phyloP scores from a whole-genome alignment of 1,284 basidiomycete species.

The Neolentinus lepideus region DNA sequence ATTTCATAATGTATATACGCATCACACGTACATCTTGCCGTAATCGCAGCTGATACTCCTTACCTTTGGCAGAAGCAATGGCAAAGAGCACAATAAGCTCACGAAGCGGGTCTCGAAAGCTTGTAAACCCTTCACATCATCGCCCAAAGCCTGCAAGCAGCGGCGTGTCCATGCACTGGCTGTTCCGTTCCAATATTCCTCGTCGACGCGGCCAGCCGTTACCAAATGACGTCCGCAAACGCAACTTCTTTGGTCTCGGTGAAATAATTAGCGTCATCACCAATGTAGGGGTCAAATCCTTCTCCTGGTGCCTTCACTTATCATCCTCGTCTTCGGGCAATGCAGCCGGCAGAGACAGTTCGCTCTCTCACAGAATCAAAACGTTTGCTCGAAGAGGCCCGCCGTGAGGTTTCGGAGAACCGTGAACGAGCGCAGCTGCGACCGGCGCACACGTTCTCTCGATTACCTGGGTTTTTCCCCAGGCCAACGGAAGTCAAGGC shows the following conservation, averaged over 20 bases:
- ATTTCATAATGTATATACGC: neutral
- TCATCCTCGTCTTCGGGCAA: constrained; percentile 4
- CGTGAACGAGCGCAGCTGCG: constrained; percentile 58
- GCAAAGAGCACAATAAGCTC: neutral
- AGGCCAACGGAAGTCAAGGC: constrained; percentile 59
- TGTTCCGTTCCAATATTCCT: constrained; percentile 67
- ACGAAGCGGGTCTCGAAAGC: neutral
- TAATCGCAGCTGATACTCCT: neutral
- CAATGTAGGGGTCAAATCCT: constrained; percentile 42
- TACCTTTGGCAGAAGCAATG: neutral
- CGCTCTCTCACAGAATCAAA: constrained; percentile 72
- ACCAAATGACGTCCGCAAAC: constrained; percentile 49
- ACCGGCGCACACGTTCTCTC: constrained; percentile 71
- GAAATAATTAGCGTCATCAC: constrained; percentile 69
- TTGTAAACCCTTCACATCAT: neutral
- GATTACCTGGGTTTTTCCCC: constrained; percentile 65
- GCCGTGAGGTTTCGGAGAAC: constrained; percentile 61
- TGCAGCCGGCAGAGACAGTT: constrained; percentile 69
- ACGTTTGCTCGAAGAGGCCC: constrained; percentile 67
- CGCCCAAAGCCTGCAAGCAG: constrained; percentile 2
- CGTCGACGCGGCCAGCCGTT: constrained; percentile 51
- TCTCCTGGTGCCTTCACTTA: constrained; percentile 5
- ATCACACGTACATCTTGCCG: neutral
- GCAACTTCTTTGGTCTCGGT: constrained; percentile 73
- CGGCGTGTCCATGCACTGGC: constrained; percentile 46